These are phyloP conservation scores for Hymenoscyphus albidus DNA, from an alignment of 2,329 filamentous ascomycete genomes.

Conservation along the genomic window DNA sequence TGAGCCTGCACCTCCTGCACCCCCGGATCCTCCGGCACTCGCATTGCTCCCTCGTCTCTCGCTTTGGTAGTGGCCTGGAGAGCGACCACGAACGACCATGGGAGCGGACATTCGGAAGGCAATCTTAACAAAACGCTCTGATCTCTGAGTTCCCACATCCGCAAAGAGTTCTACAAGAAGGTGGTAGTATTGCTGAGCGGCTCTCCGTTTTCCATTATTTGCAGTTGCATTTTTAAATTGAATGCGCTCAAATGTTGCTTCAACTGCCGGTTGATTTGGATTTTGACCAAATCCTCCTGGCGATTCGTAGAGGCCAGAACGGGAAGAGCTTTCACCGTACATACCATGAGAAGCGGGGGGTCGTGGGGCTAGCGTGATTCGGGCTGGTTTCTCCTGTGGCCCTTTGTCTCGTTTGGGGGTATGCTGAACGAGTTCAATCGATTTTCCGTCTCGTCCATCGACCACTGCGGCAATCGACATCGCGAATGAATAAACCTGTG, in stretches of 20 bases:
- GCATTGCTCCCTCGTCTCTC: constrained; percentile 47
- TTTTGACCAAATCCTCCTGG: constrained; percentile 23
- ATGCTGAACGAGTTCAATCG: constrained; percentile 70
- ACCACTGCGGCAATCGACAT: constrained; percentile 66
- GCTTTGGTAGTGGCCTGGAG: constrained; percentile 59
- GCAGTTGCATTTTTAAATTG: constrained; percentile 73
- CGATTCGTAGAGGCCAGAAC: constrained; percentile 23
- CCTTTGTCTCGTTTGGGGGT: constrained; percentile 71
- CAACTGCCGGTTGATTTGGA: constrained; percentile 29
- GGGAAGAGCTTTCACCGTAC: constrained; percentile 25
- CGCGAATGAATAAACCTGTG: constrained; percentile 53
- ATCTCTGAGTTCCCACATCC: constrained; percentile 42
- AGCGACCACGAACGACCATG: constrained; percentile 64
- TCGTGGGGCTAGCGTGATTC: constrained; percentile 37
- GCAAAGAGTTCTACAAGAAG: constrained; percentile 65
- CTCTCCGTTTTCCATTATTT: constrained; percentile 70
- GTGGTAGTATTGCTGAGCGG: constrained; percentile 71
- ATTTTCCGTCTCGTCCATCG: constrained; percentile 58
- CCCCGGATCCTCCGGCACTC: constrained; percentile 47
- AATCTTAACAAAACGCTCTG: constrained; percentile 52
- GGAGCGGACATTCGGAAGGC: constrained; percentile 55
- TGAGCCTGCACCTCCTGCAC: constrained; percentile 28
- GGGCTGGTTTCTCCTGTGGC: constrained; percentile 58
- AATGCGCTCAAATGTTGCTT: constrained; percentile 61
- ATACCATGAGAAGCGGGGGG: constrained; percentile 27